Evolutionary conservation across 805 yeast species (phyloP).

Genomic region (Ogataea salicorniae): DNA sequence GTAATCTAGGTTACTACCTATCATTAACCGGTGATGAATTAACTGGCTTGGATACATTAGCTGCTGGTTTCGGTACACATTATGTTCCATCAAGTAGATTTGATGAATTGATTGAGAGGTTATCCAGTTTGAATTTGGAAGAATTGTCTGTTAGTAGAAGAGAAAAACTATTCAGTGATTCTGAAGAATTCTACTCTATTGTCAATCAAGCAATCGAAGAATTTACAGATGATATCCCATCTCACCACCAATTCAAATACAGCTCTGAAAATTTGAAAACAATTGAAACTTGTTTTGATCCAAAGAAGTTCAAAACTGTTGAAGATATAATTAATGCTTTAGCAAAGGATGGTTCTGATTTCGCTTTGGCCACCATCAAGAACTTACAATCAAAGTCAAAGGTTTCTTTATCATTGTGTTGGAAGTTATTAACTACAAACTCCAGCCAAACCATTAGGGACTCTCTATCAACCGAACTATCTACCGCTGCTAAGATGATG

Average conservation of each 20-base stretch:
- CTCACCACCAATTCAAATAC: conserved; percentile 53
- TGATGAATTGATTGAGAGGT: conserved; percentile 55
- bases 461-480: conserved; percentile 69
- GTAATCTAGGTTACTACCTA: conserved; percentile 76
- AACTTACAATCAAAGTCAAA: conserved; percentile 66
- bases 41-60: conserved; percentile 73
- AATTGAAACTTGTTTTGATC: conserved; percentile 66
- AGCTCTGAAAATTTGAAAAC: conserved; percentile 50
- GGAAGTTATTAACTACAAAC: conserved; percentile 63
- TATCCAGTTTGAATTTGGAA: conserved; percentile 49
- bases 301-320: conserved; percentile 33
- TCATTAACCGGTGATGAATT: conserved; percentile 83
- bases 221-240: conserved; percentile 64
- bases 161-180: conserved; percentile 14
- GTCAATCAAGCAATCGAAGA: conserved; percentile 76
- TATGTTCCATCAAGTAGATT: conserved; percentile 67
- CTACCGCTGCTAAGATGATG: conserved; percentile 73
- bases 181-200: conserved; percentile 44
- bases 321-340: conserved; percentile 55
- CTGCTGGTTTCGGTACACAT: conserved; percentile 87
- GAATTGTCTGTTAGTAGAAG: conserved; percentile 16
- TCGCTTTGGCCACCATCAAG: conserved; percentile 55
- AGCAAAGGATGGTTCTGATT: conserved; percentile 50
- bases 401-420: conserved; percentile 69
- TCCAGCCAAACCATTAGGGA: conserved; percentile 50